A percentile compares a stretch with the other conserved stretches of the same genome.
phyloP scores from a whole-genome alignment of 768 basidiomycete genomes.

The Mycena floridula region DNA sequence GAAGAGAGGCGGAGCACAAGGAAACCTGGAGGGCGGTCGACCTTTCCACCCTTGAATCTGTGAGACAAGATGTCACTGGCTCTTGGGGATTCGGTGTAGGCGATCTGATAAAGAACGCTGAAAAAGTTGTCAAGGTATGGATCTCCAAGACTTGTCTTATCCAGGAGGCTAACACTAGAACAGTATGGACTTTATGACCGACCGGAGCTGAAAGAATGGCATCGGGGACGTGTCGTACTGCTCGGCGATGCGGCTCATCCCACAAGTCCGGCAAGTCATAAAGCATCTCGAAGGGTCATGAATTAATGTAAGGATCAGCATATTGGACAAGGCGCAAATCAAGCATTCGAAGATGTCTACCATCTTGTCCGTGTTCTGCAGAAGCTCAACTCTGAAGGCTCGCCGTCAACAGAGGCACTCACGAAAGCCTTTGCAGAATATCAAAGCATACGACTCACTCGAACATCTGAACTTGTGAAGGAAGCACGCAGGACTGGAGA shows the following conservation, averaged over 20 bases:
- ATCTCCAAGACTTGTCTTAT: not conserved
- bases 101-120: conserved; percentile 10
- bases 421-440: conserved; percentile 24
- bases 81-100: conserved; percentile 12
- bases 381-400: conserved; percentile 21
- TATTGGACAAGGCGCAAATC: conserved; percentile 40
- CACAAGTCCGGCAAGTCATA: conserved; percentile 35
- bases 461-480: conserved; percentile 28
- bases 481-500: conserved; percentile 29
- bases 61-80: conserved; percentile 6
- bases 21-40: conserved; percentile 37
- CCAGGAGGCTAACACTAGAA: not conserved
- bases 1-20: conserved; percentile 28
- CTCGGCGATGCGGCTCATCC: conserved; percentile 42
- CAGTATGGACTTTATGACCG: conserved; percentile 40
- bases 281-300: not conserved
- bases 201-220: conserved; percentile 32
- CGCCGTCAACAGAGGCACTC: conserved; percentile 22
- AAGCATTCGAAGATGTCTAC: conserved; percentile 37
- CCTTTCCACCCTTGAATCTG: conserved; percentile 7
- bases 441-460: conserved; percentile 27
- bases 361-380: conserved; percentile 26
- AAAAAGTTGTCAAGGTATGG: conserved; percentile 13
- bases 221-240: conserved; percentile 33
- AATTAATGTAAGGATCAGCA: conserved; percentile 21